These are phyloP conservation scores for Sporodiniella umbellata DNA, from an alignment of 371 early-diverging fungal genomes.

Conservation along the genomic window DNA sequence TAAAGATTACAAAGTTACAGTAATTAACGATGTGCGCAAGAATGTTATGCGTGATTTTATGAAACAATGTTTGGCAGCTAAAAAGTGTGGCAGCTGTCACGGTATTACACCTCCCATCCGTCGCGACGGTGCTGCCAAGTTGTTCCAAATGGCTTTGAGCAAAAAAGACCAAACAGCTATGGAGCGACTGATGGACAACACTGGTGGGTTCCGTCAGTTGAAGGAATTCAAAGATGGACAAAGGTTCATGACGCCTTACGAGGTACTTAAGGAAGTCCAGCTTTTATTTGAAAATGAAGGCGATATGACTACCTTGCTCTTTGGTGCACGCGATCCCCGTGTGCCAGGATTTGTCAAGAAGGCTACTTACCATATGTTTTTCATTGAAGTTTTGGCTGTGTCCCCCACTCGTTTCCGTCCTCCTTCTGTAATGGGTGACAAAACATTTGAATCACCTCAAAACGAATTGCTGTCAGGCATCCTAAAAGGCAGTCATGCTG, in stretches of 20 bases:
- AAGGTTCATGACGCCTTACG: conserved; percentile 72
- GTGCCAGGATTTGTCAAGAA: conserved; percentile 35
- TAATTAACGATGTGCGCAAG: conserved; percentile 75
- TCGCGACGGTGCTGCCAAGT: conserved; percentile 82
- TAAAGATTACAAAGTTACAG: conserved; percentile 66
- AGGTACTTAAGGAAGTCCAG: conserved; percentile 75
- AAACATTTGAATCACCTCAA: conserved; percentile 93
- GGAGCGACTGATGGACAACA: conserved; percentile 28
- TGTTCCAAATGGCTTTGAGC: conserved; percentile 79
- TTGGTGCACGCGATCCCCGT: conserved; percentile 67
- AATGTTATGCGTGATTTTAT: conserved; percentile 75
- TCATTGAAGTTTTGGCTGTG: conserved; percentile 92
- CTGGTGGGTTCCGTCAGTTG: conserved; percentile 24
- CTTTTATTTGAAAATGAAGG: conserved; percentile 77
- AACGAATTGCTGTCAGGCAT: conserved; percentile 86
- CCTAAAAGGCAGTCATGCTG: conserved; percentile 72
- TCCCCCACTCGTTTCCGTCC: conserved; percentile 98
- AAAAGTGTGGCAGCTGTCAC: conserved; percentile 80
- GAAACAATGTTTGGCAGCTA: conserved; percentile 44
- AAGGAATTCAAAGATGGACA: conserved; percentile 41
- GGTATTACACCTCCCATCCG: conserved; percentile 80
- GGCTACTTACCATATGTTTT: conserved; percentile 86
- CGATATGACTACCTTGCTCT: conserved; percentile 71
- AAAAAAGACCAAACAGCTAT: conserved; percentile 70
- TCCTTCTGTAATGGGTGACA: conserved; percentile 83